Conservation (phyloP, 768 basidiomycete species). For the Mycena galopus region DNA sequence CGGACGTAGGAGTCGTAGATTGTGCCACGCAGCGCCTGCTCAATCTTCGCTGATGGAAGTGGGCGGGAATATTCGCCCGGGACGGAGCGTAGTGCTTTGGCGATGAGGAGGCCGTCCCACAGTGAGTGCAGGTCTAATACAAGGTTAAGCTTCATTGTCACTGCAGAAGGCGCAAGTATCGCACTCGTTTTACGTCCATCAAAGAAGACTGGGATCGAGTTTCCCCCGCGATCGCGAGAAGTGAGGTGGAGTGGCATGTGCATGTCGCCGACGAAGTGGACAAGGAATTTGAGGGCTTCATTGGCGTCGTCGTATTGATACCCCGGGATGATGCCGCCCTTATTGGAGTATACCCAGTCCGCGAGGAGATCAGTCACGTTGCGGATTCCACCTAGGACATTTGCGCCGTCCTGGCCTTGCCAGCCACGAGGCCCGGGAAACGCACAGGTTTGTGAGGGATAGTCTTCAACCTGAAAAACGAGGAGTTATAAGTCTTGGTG, state of each 20-base stretch:
- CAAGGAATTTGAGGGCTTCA: conserved; percentile 40
- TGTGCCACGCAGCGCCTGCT: conserved; percentile 75
- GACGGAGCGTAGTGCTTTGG: conserved; percentile 82
- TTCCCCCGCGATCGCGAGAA: conserved; percentile 90
- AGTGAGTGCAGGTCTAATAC: conserved; percentile 86
- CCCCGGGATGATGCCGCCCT: conserved; percentile 33
- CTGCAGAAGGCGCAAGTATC: conserved; percentile 39
- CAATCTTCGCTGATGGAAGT: conserved; percentile 76
- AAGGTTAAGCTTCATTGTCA: conserved; percentile 5
- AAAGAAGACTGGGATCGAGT: conserved; percentile 80
- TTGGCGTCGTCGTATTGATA: conserved; percentile 51
- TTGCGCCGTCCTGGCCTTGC: conserved; percentile 64
- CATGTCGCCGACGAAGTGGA: neutral
- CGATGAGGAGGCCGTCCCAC: conserved; percentile 89
- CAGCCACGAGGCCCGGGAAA: conserved; percentile 87
- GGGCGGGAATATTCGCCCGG: conserved; percentile 83
- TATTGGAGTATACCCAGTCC: conserved; percentile 39
- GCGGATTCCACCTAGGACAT: conserved; percentile 83
- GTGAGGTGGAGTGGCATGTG: conserved; percentile 91
- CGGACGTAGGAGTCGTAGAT: conserved; percentile 93
- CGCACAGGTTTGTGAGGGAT: conserved; percentile 79
- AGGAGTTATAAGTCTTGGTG: too few species aligned
- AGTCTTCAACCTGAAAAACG: too few species aligned
- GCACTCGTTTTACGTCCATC: conserved; percentile 79
- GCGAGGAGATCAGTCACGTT: conserved; percentile 80